A percentile compares a stretch with the other conserved stretches of the same genome.
Conservation (phyloP, 2,329 filamentous ascomycete species). For the Fonsecaea nubica region DNA sequence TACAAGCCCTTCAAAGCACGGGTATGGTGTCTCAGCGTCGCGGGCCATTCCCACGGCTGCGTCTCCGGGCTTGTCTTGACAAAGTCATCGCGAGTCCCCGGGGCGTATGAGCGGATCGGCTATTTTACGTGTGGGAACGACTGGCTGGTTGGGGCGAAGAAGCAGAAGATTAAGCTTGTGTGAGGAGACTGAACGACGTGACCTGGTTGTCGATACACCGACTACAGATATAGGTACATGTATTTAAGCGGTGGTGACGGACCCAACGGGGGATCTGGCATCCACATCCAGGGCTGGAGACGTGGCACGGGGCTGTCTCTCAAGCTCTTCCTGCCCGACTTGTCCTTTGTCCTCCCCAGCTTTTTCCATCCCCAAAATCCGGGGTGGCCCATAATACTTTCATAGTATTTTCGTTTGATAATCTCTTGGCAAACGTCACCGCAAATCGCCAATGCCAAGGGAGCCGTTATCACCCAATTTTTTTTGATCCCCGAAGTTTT, state of each 20-base stretch:
- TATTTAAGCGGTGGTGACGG: too few species aligned
- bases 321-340: too few species aligned
- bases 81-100: background rate
- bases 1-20: background rate
- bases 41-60: background rate
- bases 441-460: background rate
- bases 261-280: too few species aligned
- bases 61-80: conserved; percentile 1
- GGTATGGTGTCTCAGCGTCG: background rate
- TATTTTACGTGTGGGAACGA: background rate
- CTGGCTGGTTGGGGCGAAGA: background rate
- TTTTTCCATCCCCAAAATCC: background rate
- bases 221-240: too few species aligned
- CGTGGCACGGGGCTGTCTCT: too few species aligned
- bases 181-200: background rate
- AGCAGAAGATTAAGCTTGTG: background rate
- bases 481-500: conserved; percentile 3
- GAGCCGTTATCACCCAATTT: background rate
- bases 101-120: background rate
- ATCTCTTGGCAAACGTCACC: background rate
- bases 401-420: background rate
- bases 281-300: too few species aligned
- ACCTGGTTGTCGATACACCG: too few species aligned
- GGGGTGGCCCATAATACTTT: background rate
- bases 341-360: background rate